A percentile compares a stretch with the other conserved stretches of the same genome.
Evolutionary conservation across 305 asterid species (phyloP).

Genomic region (Plantago rigida): DNA sequence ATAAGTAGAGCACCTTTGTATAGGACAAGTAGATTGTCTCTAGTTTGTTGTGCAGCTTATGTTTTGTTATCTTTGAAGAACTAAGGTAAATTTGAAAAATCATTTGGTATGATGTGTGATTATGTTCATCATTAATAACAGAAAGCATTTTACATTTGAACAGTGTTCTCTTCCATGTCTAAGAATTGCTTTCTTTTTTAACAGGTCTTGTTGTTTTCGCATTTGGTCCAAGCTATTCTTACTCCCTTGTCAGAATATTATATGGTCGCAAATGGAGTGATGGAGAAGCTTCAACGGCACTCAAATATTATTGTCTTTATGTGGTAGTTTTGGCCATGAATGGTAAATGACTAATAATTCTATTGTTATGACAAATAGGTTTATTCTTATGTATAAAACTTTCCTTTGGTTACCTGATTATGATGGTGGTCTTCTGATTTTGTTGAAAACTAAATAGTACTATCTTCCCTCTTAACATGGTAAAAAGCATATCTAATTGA

Average conservation of each 20-base stretch:
- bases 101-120: not conserved
- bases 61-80: not conserved
- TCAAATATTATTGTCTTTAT: slow-evolving; percentile 69
- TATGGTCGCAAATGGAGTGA: slow-evolving; percentile 96
- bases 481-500: not conserved
- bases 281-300: slow-evolving; percentile 86
- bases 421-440: slow-evolving; percentile 8
- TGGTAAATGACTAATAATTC: slow-evolving; percentile 37
- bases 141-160: not conserved
- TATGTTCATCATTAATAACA: not conserved
- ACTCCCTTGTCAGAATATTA: slow-evolving; percentile 71
- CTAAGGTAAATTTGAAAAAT: too few relatives aligned
- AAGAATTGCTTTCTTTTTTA: slow-evolving; percentile 21
- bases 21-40: not conserved
- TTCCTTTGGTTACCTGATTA: not conserved
- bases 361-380: slow-evolving; percentile 3
- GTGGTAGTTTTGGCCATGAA: slow-evolving; percentile 86
- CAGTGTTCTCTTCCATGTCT: slow-evolving; percentile 6
- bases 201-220: slow-evolving; percentile 73
- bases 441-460: slow-evolving; percentile 4
- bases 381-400: slow-evolving; percentile 8
- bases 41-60: too few relatives aligned
- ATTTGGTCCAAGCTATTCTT: slow-evolving; percentile 95
- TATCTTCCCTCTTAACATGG: slow-evolving; percentile 9
- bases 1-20: not conserved